Evolutionary conservation across 257 asterid species (phyloP).

Genomic region (Jacaranda copaia): DNA sequence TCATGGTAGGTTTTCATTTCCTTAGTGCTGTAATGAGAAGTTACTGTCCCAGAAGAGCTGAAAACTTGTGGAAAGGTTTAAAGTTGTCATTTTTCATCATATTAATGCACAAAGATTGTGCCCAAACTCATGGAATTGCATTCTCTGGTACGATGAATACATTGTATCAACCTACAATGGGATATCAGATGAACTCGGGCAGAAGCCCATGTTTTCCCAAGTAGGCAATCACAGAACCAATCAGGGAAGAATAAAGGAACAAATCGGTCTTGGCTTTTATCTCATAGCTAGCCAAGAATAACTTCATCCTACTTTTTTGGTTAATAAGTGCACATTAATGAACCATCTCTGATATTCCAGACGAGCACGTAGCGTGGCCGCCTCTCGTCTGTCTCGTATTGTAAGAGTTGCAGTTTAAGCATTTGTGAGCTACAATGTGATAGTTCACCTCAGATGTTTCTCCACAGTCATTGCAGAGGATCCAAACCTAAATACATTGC

Average conservation of each 20-base stretch:
- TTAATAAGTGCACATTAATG: neutral
- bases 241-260: neutral
- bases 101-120: neutral
- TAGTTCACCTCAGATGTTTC: constrained; percentile 67
- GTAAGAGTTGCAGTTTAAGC: constrained; percentile 67
- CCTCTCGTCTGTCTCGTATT: constrained; percentile 71
- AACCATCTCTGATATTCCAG: constrained; percentile 35
- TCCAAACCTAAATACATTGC: constrained; percentile 60
- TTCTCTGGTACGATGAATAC: no score
- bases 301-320: neutral
- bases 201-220: neutral
- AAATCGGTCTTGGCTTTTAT: neutral
- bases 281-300: constrained; percentile 3
- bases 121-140: no score
- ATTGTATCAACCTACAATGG: neutral
- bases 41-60: no score
- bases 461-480: constrained; percentile 76
- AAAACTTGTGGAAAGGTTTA: no score
- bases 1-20: no score
- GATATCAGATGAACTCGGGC: neutral
- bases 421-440: constrained; percentile 63
- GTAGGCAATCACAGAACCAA: neutral
- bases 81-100: no score
- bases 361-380: constrained; percentile 44
- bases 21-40: no score